Evolutionary conservation across 768 basidiomycete species (phyloP).

Genomic region (Strobilomyces confusus): DNA sequence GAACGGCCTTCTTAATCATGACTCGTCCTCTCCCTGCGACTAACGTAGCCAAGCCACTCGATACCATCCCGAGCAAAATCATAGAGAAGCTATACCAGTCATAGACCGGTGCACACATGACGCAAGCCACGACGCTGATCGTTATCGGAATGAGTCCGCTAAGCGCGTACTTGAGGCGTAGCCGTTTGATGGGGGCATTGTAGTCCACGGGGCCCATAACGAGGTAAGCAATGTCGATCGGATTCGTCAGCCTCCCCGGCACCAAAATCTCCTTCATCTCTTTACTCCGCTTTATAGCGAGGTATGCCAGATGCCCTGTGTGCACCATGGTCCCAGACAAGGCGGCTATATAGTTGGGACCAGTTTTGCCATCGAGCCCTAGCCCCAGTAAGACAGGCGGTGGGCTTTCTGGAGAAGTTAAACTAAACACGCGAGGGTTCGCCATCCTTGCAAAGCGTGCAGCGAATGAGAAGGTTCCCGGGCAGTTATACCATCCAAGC

Average conservation of each 20-base stretch:
- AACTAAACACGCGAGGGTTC: slow-evolving; percentile 22
- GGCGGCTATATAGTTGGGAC: slow-evolving; percentile 27
- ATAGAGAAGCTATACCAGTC: slow-evolving; percentile 33
- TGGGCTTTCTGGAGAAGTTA: slow-evolving; percentile 17
- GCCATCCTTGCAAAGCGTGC: slow-evolving; percentile 30
- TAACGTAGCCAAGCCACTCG: slow-evolving; percentile 26
- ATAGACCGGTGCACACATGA: slow-evolving; percentile 19
- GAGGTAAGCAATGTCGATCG: slow-evolving; percentile 17
- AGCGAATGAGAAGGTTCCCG: slow-evolving; percentile 30
- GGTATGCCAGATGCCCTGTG: slow-evolving; percentile 24
- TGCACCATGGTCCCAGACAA: slow-evolving; percentile 21
- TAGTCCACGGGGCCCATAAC: slow-evolving; percentile 9
- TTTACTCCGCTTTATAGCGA: slow-evolving; percentile 13
- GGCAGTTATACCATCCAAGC: slow-evolving; percentile 38
- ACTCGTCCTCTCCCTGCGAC: slow-evolving; percentile 25
- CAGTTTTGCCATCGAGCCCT: slow-evolving; percentile 27
- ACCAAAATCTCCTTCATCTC: slow-evolving; percentile 7
- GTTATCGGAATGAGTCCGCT: slow-evolving; percentile 22
- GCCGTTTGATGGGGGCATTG: slow-evolving; percentile 1
- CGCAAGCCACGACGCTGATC: slow-evolving; percentile 17
- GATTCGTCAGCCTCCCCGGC: slow-evolving; percentile 19
- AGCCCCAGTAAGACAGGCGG: slow-evolving; percentile 24
- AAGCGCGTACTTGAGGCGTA: slow-evolving; percentile 1
- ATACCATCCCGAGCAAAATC: slow-evolving; percentile 29
- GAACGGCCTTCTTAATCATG: slow-evolving; percentile 13